phyloP scores from a whole-genome alignment of 2,329 filamentous ascomycete species.

The Fusarium tjaetaba region DNA sequence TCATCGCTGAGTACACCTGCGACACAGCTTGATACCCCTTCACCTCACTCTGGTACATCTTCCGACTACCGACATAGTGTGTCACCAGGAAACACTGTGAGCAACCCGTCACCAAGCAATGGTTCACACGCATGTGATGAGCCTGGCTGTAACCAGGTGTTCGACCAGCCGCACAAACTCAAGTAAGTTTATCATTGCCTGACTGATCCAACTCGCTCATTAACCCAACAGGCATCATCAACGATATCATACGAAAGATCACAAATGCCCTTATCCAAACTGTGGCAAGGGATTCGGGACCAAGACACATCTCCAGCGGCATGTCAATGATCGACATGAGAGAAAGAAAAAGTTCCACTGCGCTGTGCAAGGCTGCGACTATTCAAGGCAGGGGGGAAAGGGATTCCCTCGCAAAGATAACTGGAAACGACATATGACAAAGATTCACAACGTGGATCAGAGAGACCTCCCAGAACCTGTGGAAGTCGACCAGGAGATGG shows the following conservation, averaged over 20 bases:
- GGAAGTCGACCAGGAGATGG: constrained; percentile 51
- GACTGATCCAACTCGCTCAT: not conserved
- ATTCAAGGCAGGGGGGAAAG: constrained; percentile 66
- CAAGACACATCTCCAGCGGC: constrained; percentile 69
- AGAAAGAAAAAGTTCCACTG: constrained; percentile 70
- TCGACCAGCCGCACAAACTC: constrained; percentile 69
- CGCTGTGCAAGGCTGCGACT: constrained; percentile 62
- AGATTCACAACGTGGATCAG: constrained; percentile 63
- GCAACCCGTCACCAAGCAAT: constrained; percentile 43
- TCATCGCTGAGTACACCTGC: constrained; percentile 59
- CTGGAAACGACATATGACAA: constrained; percentile 70
- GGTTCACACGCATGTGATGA: constrained; percentile 50
- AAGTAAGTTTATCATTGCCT: constrained; percentile 55
- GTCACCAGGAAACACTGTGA: constrained; percentile 46
- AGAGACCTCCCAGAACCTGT: constrained; percentile 54
- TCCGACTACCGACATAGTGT: constrained; percentile 51
- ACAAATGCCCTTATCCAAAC: constrained; percentile 63
- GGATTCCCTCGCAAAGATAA: constrained; percentile 71
- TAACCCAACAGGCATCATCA: constrained; percentile 62
- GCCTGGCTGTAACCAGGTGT: constrained; percentile 53
- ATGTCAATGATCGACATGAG: constrained; percentile 70
- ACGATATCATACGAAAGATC: constrained; percentile 68
- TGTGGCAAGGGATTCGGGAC: constrained; percentile 69
- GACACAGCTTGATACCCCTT: constrained; percentile 56
- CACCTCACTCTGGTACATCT: constrained; percentile 50